Evolutionary conservation across 1,284 basidiomycete species (phyloP).

Genomic region (Ustilago crameri): DNA sequence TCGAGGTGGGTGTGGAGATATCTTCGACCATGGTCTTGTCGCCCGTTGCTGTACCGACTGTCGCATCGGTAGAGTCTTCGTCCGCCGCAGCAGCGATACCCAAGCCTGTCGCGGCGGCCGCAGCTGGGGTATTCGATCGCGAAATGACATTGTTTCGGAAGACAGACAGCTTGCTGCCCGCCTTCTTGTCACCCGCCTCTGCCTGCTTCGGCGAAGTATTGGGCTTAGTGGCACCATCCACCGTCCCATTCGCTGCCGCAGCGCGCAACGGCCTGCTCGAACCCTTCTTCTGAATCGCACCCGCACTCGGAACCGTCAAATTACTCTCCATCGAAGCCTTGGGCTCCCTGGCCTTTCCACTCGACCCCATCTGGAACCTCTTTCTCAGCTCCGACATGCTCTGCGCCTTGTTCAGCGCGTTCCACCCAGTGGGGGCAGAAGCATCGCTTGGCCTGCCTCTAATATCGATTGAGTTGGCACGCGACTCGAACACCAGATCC

Average conservation of each 20-base stretch:
- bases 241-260: slow-evolving; percentile 9
- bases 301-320: slow-evolving; percentile 12
- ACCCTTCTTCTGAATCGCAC: slow-evolving; percentile 10
- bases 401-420: slow-evolving; percentile 29
- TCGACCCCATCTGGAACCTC: slow-evolving; percentile 25
- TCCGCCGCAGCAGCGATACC: slow-evolving; percentile 27
- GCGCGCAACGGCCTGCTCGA: slow-evolving; percentile 30
- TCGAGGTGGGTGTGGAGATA: neutral
- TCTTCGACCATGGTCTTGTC: slow-evolving; percentile 10
- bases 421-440: slow-evolving; percentile 7
- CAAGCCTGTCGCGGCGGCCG: slow-evolving; percentile 15
- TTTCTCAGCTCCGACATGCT: slow-evolving; percentile 39
- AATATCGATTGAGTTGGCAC: slow-evolving; percentile 40
- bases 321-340: slow-evolving; percentile 28
- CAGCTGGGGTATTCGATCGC: slow-evolving; percentile 6
- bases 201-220: slow-evolving; percentile 2
- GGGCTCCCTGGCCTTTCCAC: slow-evolving; percentile 16
- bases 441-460: slow-evolving; percentile 29
- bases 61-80: slow-evolving; percentile 7
- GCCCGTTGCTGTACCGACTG: slow-evolving; percentile 1
- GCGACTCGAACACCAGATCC: slow-evolving; percentile 41
- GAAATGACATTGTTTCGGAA: slow-evolving; percentile 26
- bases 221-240: slow-evolving; percentile 16
- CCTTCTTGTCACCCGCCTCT: neutral
- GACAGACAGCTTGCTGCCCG: slow-evolving; percentile 5